Base-by-base conservation (phyloP, 805 yeast genomes). In the Suhomyces emberorum region DNA sequence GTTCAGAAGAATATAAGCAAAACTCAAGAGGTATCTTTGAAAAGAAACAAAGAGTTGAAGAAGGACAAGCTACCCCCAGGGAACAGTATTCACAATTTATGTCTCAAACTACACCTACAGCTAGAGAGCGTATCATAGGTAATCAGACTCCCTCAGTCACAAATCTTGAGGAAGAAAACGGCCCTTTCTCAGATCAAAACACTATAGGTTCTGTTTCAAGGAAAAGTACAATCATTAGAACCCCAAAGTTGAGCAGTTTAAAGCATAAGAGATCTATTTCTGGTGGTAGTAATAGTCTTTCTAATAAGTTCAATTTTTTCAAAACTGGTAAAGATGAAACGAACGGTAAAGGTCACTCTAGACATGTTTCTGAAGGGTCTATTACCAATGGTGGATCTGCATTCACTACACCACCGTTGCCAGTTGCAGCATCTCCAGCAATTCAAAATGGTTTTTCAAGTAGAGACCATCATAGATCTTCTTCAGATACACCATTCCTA, bases 381-480 rank as follows among this genome's bases (percentile, higher is more conserved):
- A 43, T 63, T 15, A 30, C 22, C 12, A 38, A 41, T 15, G 47
- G 44, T 28, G 50, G 38, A 14, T 56, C 58, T 10, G 61, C 65
- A 8, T 63, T 65, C 1, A 68, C 55, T 39, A 59, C 63, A 2
- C 68, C 79, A 0, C 75, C 79, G 1, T 74, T 75, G 12, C 46
- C 73, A 22, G 74, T 76, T 3, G 38, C 42, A 12, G 37, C 51
- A 7, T 43, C 57, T n/a, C 59, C 63, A n/a, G 29, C 26, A 11
- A 30, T 28, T 10, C 37, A 28, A 12, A 27, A 27, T 15, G 18
- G 28, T n/a, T 32, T 28, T 27, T 31, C 27, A 17, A 40, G 44
- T 11, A 43, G 54, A 21, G 48, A 48, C 12, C 78, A 74, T 45
- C 36, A 47, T 4, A 58, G 78, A 41, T 63, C 76, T 1, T 54